A percentile compares a stretch with the other conserved stretches of the same genome.
Conservation (phyloP, 495 filamentous ascomycete genomes). For the Xylaria curta region DNA sequence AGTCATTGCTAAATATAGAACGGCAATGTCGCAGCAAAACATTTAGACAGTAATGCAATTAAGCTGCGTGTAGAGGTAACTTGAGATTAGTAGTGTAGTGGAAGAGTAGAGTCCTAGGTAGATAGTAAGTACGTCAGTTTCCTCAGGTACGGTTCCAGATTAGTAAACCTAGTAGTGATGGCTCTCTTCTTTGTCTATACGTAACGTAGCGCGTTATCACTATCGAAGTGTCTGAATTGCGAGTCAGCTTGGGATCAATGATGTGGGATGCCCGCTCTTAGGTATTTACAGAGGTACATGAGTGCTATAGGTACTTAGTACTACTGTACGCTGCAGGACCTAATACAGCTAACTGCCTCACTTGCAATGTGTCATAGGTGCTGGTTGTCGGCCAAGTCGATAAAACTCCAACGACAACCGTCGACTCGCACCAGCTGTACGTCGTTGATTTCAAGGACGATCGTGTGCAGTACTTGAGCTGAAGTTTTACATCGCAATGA, state of each 20-base stretch:
- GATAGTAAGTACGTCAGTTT: not conserved
- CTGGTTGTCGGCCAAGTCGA: slow-evolving; percentile 4
- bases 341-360: not conserved
- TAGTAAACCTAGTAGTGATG: no score
- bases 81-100: not conserved
- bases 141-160: not conserved
- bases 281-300: no score
- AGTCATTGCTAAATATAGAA: slow-evolving; percentile 18
- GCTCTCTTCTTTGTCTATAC: not conserved
- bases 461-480: not conserved
- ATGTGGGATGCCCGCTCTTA: slow-evolving; percentile 2
- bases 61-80: not conserved
- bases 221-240: not conserved
- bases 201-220: not conserved
- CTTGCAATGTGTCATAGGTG: not conserved
- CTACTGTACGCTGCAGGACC: not conserved
- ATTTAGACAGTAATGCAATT: not conserved
- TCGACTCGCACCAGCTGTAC: not conserved
- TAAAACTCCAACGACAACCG: not conserved
- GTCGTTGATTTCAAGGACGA: not conserved
- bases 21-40: not conserved
- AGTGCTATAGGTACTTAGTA: not conserved
- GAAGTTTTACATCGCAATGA: not conserved
- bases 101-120: not conserved
- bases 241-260: not conserved